Evolutionary conservation across 2,329 filamentous ascomycete species (phyloP).

Genomic region (Penicillium decumbens): DNA sequence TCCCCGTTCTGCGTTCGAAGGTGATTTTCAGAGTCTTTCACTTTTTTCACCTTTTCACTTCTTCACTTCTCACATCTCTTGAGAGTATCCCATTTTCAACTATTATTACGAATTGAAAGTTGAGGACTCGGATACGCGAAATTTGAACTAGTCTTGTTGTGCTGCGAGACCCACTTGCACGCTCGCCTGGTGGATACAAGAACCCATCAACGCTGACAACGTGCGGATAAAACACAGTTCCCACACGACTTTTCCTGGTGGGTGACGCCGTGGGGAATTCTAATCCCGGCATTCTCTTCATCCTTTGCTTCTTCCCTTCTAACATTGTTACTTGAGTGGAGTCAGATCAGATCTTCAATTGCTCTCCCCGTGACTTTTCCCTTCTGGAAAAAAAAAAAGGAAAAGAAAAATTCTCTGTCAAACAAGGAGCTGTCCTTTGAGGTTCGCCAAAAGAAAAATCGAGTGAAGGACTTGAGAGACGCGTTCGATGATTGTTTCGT

Average conservation of each 20-base stretch:
- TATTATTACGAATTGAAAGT: background rate
- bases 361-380: conserved; percentile 17
- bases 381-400: background rate
- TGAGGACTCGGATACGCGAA: conserved; percentile 17
- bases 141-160: conserved; percentile 33
- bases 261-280: conserved; percentile 37
- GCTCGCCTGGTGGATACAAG: conserved; percentile 39
- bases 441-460: conserved; percentile 12
- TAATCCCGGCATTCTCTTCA: conserved; percentile 17
- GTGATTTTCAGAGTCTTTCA: conserved; percentile 17
- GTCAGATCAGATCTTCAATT: conserved; percentile 22
- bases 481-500: conserved; percentile 37
- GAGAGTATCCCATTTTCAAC: background rate
- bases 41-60: conserved; percentile 10
- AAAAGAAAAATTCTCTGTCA: conserved; percentile 15
- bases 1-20: conserved; percentile 11
- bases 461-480: conserved; percentile 10
- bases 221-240: conserved; percentile 41
- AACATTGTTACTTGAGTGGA: conserved; percentile 30
- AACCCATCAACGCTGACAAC: conserved; percentile 38
- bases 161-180: conserved; percentile 38
- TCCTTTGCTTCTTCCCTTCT: conserved; percentile 22
- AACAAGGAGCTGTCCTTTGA: conserved; percentile 13
- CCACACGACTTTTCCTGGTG: conserved; percentile 33
- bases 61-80: conserved; percentile 9